A percentile compares a stretch with the other conserved stretches of the same genome.
Conservation (phyloP, 495 filamentous ascomycete species). For the Penicillium angulare region DNA sequence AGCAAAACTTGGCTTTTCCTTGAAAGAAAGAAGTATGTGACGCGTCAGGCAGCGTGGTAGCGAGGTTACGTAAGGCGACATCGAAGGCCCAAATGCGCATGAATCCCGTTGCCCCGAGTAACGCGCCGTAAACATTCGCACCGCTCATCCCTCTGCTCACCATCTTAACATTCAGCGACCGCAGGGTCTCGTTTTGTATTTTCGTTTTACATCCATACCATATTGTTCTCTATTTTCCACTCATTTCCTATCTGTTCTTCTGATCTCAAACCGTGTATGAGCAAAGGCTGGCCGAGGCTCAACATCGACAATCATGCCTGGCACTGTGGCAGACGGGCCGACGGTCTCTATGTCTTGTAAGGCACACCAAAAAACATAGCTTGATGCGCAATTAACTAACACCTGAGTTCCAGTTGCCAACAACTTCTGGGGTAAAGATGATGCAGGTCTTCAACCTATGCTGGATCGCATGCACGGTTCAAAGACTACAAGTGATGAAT, state of each 20-base stretch:
- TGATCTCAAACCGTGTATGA: constrained; percentile 26
- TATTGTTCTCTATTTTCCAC: constrained; percentile 8
- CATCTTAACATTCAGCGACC: constrained; percentile 29
- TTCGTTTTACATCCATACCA: constrained; percentile 2
- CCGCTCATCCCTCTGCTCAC: constrained; percentile 22
- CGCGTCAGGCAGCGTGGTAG: neutral
- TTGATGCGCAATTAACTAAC: constrained; percentile 11
- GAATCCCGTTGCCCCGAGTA: constrained; percentile 44
- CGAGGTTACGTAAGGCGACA: constrained; percentile 8
- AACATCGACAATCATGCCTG: constrained; percentile 54
- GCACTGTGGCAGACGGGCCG: constrained; percentile 59
- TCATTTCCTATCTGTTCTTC: constrained; percentile 10
- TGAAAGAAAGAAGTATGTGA: neutral
- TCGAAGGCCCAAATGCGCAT: constrained; percentile 8
- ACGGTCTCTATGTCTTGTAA: constrained; percentile 64
- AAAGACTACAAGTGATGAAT: constrained; percentile 92
- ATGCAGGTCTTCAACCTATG: constrained; percentile 90
- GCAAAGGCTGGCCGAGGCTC: constrained; percentile 47
- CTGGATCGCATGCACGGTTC: constrained; percentile 95
- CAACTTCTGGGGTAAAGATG: constrained; percentile 99
- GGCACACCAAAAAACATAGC: constrained; percentile 7
- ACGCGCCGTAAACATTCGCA: constrained; percentile 43
- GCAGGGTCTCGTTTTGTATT: constrained; percentile 18
- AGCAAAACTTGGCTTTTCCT: too few relatives aligned
- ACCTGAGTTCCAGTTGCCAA: constrained; percentile 69